Evolutionary conservation across 176 grass and related monocot species (phyloP), one percentile per base, ranked within the genome.

Genomic region (Lolium multiflorum): DNA sequence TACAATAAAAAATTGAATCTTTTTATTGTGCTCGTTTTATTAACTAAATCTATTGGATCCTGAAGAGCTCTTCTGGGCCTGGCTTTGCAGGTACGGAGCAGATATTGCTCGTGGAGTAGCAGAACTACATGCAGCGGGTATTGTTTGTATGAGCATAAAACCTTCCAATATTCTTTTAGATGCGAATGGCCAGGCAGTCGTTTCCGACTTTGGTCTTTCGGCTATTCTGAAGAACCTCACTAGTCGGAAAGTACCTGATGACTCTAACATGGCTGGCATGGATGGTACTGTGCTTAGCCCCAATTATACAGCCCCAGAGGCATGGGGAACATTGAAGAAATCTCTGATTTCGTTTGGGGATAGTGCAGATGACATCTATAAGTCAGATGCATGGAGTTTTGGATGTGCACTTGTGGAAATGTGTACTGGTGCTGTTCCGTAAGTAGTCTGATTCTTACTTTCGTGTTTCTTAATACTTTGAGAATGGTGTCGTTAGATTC

Each of bases 61-160:
- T 58, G 44, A 66, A 50, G 28, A 52, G 39, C 43, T 51, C 49
- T 71, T 84, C 44, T 50, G 72, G 51, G 37, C 35, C 41, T 85
- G 68, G 15, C 37, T 85, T 91, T 90, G 85, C 69, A 99, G 97
- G 83, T 99, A 99, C 61, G 97, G 97, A 43, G 97, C 94, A 76
- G 97, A 99, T 91, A 94, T 99, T 91, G 90, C 97, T 39, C 94
- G 97, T 94, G 97, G 97, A 72, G 94, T 96, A 55, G 90, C 87
- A 81, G 97, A 99, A 84, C 90, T 99, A 78, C 97, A 99, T 91
- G 90, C 94, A 72, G 94, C 94, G 2, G 94, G 97, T 74, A 97
- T 99, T 91, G 97, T 99, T 86, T 99, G 97, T 85, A 97, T 99
- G 97, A 99, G 90, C 85, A 91, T 99, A 90, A 99, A 99, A 79